Percentiles rank a stretch among this genome's conserved stretches.
Conservation (phyloP, 140 eudicot genomes). For the Erigeron philadelphicus region DNA sequence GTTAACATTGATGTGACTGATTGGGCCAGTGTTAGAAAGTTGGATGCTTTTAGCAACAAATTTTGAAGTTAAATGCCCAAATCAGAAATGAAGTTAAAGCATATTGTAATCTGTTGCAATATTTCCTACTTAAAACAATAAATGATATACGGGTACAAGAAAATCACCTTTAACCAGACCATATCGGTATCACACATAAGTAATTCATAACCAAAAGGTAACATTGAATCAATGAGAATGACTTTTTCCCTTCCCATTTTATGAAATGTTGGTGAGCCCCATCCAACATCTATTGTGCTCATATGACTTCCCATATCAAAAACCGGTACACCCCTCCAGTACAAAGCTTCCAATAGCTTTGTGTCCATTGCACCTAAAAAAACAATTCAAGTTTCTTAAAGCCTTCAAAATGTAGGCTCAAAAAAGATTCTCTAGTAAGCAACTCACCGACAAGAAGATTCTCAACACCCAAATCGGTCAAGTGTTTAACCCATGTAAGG, state of each 20-base stretch:
- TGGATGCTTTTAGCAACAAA: neutral
- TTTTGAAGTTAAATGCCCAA: neutral
- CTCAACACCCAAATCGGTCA: constrained; percentile 77
- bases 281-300: constrained; percentile 94
- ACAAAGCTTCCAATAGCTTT: constrained; percentile 84
- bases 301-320: constrained; percentile 99
- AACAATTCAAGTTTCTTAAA: neutral
- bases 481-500: constrained; percentile 90
- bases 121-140: neutral
- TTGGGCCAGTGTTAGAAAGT: neutral
- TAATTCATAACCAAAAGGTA: constrained; percentile 79
- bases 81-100: constrained; percentile 1
- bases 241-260: constrained; percentile 98
- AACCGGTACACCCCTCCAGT: constrained; percentile 95
- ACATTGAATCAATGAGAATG: constrained; percentile 70
- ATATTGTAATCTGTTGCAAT: neutral
- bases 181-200: constrained; percentile 97
- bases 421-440: neutral
- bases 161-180: constrained; percentile 94
- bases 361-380: constrained; percentile 92
- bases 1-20: neutral
- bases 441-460: constrained; percentile 88
- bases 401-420: neutral
- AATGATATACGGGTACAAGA: constrained; percentile 15
- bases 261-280: constrained; percentile 94